These are phyloP conservation scores for Teunomyces barrocoloradensis DNA, from an alignment of 805 yeast genomes.

Conservation along the genomic window DNA sequence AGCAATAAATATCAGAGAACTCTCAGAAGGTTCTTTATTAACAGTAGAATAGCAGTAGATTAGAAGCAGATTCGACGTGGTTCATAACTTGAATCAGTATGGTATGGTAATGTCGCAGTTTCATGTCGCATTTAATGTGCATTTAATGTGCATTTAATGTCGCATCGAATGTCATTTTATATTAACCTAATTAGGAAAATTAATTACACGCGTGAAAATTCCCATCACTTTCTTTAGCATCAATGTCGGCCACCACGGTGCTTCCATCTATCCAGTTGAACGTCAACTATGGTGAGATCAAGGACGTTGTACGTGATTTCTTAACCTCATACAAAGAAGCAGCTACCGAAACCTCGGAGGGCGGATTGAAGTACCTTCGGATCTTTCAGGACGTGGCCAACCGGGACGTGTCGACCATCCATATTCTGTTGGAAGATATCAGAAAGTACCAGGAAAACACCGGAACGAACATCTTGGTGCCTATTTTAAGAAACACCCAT, in stretches of 20 bases:
- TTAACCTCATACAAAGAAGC: slow-evolving; percentile 60
- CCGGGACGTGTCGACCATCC: slow-evolving; percentile 67
- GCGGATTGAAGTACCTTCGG: slow-evolving; percentile 60
- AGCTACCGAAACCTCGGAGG: slow-evolving; percentile 11
- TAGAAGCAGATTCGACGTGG: no score
- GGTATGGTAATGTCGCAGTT: no score
- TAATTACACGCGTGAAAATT: slow-evolving; percentile 10
- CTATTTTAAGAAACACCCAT: slow-evolving; percentile 69
- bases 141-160: no score
- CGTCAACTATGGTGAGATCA: slow-evolving; percentile 69
- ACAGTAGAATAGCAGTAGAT: no score
- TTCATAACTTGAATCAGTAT: no score
- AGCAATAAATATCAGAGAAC: no score
- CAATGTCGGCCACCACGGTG: slow-evolving; percentile 23
- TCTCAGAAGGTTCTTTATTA: no score
- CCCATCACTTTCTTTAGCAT: not conserved
- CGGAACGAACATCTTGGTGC: slow-evolving; percentile 42
- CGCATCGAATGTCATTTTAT: not conserved
- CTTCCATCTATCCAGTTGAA: slow-evolving; percentile 68
- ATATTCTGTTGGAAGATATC: slow-evolving; percentile 82
- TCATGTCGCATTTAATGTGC: no score
- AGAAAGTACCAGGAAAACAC: slow-evolving; percentile 59
- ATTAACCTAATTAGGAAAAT: slow-evolving; percentile 14
- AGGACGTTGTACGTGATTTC: slow-evolving; percentile 60
- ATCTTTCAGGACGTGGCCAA: slow-evolving; percentile 79